Evolutionary conservation across 495 filamentous ascomycete species (phyloP), one percentile per base, ranked within the genome.

Genomic region (Aspergillus affinis): DNA sequence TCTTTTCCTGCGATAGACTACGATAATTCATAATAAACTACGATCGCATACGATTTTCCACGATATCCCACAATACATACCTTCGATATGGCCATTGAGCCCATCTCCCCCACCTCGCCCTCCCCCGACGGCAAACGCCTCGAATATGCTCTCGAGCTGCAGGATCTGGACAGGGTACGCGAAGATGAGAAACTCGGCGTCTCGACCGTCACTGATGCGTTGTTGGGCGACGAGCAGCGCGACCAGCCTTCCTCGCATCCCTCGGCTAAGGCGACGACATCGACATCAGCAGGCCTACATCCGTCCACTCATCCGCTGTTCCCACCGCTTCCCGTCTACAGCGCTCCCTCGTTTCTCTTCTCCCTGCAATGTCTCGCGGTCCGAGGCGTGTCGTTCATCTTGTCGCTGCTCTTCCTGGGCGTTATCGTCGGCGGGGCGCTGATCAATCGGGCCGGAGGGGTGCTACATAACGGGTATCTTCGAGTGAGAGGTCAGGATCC

Each of bases 261-360:
- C 19, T 17, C 36, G 5, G n/a, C 20, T 13, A 7, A 21, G 15
- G 26, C 26, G 36, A 41, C 18, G 10, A 20, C 19, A 15, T 36
- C 54, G 17, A 56, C 51, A 30, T 12, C 23, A 13, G 15, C 55
- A 8, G 51, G 36, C 51, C 61, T 51, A 12, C 23, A 47, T 2
- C 13, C 50, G 6, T 57, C 59, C 10, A 20, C 58, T 9, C 87
- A 96, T 67, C 92, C 93, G 8, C 73, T 97, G 1, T 98, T 98
- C 65, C 93, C 93, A 12, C 89, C 91, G 9, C 72, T 98, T 15
- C 93, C 93, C 0, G 75, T 90, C 3, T 97, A 97, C 62, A 90
- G 89, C 0, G 87, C 92, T 0, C 87, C 92, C 0, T 86, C 88
- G 3, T 21, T 80, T 2, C 57, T 88, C 26, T 75, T 87, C 45